Conservation (phyloP, 441 rosid species). For the Gossypium schwendimanii region DNA sequence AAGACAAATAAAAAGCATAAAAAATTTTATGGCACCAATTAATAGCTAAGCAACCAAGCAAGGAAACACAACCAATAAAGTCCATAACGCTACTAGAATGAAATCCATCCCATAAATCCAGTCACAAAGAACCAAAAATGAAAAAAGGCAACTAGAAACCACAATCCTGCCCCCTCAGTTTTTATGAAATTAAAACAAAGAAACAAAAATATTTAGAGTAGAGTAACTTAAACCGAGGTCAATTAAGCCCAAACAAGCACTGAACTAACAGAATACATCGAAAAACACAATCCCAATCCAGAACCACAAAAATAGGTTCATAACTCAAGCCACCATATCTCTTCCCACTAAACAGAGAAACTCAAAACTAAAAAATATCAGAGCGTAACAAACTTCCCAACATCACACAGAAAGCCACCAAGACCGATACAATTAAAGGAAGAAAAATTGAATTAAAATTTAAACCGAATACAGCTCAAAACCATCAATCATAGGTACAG, state of each 20-base stretch:
- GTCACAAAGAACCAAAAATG: background rate
- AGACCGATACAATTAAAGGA: background rate
- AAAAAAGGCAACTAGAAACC: background rate
- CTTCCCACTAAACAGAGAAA: background rate
- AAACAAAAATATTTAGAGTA: background rate
- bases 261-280: slow-evolving; percentile 3
- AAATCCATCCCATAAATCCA: background rate
- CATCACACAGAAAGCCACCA: background rate
- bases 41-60: background rate
- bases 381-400: background rate
- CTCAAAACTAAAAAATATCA: background rate
- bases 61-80: background rate
- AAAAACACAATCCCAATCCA: background rate
- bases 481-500: background rate
- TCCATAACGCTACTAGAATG: background rate
- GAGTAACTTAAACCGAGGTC: background rate
- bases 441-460: background rate
- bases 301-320: background rate
- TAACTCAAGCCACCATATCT: background rate
- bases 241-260: background rate
- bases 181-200: background rate
- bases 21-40: background rate
- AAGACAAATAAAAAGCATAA: background rate
- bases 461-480: background rate
- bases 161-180: background rate